phyloP scores from a whole-genome alignment of 1,284 basidiomycete species.

The Heterobasidion occidentale region DNA sequence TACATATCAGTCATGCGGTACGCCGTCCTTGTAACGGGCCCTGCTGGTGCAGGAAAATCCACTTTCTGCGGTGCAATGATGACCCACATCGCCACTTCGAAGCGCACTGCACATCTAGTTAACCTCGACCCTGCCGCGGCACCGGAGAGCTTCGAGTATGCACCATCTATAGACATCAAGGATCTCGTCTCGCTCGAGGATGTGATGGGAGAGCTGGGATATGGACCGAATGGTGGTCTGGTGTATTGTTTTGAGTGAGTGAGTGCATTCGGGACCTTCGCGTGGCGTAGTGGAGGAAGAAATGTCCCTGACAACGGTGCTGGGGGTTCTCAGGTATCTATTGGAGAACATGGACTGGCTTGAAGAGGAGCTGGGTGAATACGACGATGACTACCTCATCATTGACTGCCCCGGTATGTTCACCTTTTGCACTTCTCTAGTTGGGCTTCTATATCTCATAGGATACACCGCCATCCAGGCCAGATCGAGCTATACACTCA shows the following conservation, averaged over 20 bases:
- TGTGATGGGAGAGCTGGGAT: constrained; percentile 93
- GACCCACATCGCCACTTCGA: constrained; percentile 82
- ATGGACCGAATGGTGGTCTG: constrained; percentile 96
- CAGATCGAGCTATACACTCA: constrained; percentile 99
- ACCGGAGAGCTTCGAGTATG: constrained; percentile 81
- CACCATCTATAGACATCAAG: constrained; percentile 91
- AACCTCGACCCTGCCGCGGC: constrained; percentile 97
- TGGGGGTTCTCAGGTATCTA: constrained; percentile 62
- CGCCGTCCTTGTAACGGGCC: constrained; percentile 83
- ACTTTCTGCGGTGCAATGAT: constrained; percentile 90
- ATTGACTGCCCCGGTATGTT: constrained; percentile 91
- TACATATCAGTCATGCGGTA: constrained; percentile 66
- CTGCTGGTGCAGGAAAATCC: constrained; percentile 97
- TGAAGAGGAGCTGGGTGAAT: constrained; percentile 93
- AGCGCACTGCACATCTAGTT: constrained; percentile 86
- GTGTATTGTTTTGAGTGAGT: constrained; percentile 99
- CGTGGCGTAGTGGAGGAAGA: background rate
- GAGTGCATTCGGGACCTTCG: constrained; percentile 27
- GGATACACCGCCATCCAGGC: constrained; percentile 35
- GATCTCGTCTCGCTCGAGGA: constrained; percentile 92
- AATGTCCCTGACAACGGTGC: background rate
- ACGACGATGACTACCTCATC: constrained; percentile 95
- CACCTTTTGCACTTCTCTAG: background rate
- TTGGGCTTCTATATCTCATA: background rate
- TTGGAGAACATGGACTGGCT: constrained; percentile 98